phyloP scores from a whole-genome alignment of 495 filamentous ascomycete genomes.

The Hypoxylon lienhwacheense region DNA sequence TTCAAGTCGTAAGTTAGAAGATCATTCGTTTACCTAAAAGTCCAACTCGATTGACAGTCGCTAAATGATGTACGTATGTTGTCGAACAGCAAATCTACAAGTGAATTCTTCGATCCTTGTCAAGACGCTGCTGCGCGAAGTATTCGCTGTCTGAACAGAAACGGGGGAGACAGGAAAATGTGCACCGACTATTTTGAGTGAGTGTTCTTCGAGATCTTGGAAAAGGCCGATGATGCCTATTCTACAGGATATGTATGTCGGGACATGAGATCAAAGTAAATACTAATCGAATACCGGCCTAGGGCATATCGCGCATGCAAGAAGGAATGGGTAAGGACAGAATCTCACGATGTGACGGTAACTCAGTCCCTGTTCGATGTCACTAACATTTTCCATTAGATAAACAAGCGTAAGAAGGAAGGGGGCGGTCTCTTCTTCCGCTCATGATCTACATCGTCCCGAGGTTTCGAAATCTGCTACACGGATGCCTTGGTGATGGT shows the following conservation, averaged over 20 bases:
- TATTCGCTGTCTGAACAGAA: slow-evolving; percentile 82
- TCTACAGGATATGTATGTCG: neutral
- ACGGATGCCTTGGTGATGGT: too few relatives aligned
- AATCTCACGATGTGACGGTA: neutral
- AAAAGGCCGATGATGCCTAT: neutral
- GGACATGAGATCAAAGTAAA: neutral
- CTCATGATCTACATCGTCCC: neutral
- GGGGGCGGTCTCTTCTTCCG: slow-evolving; percentile 39
- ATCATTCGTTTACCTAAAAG: too few relatives aligned
- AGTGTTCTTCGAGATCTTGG: slow-evolving; percentile 34
- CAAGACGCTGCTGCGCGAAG: slow-evolving; percentile 89
- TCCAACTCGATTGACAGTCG: neutral
- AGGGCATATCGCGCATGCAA: slow-evolving; percentile 95
- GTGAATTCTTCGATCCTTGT: slow-evolving; percentile 91
- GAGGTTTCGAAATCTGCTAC: too few relatives aligned
- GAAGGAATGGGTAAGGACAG: slow-evolving; percentile 78
- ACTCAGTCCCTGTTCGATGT: neutral
- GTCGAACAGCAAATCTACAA: slow-evolving; percentile 75
- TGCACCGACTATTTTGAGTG: slow-evolving; percentile 94
- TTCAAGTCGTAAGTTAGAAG: slow-evolving; percentile 44
- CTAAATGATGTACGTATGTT: slow-evolving; percentile 1
- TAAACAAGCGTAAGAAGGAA: slow-evolving; percentile 54
- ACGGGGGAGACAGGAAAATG: slow-evolving; percentile 80
- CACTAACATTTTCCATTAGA: slow-evolving; percentile 39
- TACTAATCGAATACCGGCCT: slow-evolving; percentile 24